Evolutionary conservation across 176 grass and related monocot species (phyloP).

Genomic region (Oryza australiensis): DNA sequence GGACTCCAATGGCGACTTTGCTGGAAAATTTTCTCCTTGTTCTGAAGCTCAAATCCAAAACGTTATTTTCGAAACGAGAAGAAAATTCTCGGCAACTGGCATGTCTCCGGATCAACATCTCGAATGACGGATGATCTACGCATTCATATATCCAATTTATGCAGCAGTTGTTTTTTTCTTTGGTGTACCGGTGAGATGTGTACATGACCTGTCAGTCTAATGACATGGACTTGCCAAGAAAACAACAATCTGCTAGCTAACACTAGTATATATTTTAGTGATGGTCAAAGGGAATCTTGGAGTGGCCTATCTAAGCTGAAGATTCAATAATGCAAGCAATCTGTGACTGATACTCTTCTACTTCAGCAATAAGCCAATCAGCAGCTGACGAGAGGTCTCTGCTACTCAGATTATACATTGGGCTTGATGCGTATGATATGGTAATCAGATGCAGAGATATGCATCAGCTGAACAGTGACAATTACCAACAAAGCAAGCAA

Average conservation of each 20-base stretch:
- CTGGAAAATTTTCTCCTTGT: neutral
- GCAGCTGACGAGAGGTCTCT: neutral
- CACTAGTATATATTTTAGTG: neutral
- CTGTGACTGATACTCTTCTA: neutral
- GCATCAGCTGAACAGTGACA: neutral
- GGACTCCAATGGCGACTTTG: neutral
- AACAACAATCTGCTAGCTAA: neutral
- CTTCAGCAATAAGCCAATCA: neutral
- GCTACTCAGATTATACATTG: neutral
- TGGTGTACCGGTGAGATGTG: neutral
- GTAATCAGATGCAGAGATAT: neutral
- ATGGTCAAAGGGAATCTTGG: constrained; percentile 28
- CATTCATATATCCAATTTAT: neutral
- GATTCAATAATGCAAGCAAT: neutral
- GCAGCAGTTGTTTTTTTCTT: neutral
- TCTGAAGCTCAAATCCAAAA: neutral
- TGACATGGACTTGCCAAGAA: constrained; percentile 9
- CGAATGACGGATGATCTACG: neutral
- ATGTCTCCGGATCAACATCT: neutral
- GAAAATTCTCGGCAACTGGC: neutral
- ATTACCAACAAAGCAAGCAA: constrained; percentile 26
- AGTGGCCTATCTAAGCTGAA: neutral
- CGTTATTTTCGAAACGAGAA: neutral
- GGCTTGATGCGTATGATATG: neutral
- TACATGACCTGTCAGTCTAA: neutral